phyloP scores from a whole-genome alignment of 2,329 filamentous ascomycete genomes.

The Sarocladium strictum region DNA sequence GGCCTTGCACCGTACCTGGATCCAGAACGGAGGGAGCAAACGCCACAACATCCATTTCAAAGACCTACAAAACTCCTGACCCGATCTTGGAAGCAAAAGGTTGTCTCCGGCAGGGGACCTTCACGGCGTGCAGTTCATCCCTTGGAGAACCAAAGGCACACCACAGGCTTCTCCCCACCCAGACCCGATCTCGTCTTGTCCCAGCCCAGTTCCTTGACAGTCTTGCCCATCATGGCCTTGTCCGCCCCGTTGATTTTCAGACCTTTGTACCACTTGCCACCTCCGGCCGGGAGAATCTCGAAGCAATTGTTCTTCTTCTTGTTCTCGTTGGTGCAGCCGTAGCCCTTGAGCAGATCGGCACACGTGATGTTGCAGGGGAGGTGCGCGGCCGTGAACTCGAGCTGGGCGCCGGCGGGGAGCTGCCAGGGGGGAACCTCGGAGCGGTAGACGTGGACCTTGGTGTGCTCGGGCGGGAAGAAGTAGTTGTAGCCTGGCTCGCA shows the following conservation, averaged over 20 bases:
- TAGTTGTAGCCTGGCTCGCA: conserved; percentile 59
- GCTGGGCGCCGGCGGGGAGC: conserved; percentile 31
- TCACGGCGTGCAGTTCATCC: conserved; percentile 24
- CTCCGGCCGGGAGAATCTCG: conserved; percentile 49
- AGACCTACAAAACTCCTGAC: not conserved
- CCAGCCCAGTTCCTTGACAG: conserved; percentile 54
- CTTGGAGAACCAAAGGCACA: conserved; percentile 57
- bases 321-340: conserved; percentile 47
- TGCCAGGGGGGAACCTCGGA: conserved; percentile 48
- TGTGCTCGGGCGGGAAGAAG: conserved; percentile 52
- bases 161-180: conserved; percentile 43
- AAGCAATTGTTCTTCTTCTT: conserved; percentile 50
- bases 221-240: conserved; percentile 39
- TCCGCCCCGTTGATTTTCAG: conserved; percentile 45
- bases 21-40: no score
- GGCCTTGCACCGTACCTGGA: not conserved
- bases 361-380: conserved; percentile 49
- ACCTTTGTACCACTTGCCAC: conserved; percentile 55
- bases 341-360: conserved; percentile 50
- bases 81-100: no score
- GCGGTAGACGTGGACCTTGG: conserved; percentile 54
- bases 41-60: not conserved
- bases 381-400: conserved; percentile 43
- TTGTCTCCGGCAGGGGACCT: not conserved
- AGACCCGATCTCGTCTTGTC: conserved; percentile 42